phyloP scores from a whole-genome alignment of 169 alveolate genomes.

The Plasmodium malariae region DNA sequence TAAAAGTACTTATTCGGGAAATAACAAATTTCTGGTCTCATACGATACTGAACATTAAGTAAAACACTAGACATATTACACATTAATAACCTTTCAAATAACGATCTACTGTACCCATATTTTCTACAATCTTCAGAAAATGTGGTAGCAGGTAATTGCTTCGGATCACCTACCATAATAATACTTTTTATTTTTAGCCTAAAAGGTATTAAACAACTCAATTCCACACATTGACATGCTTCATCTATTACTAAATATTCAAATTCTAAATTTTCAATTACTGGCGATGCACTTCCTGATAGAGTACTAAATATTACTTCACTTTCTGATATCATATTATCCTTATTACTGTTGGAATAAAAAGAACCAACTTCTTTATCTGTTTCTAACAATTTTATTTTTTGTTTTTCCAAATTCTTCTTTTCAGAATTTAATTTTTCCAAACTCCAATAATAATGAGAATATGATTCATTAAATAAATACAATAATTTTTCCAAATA shows the following conservation, averaged over 20 bases:
- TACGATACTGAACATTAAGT: slow-evolving; percentile 95
- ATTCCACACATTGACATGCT: slow-evolving; percentile 96
- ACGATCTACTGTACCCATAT: slow-evolving; percentile 89
- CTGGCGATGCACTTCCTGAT: slow-evolving; percentile 94
- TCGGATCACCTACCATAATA: slow-evolving; percentile 98
- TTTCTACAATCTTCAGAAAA: slow-evolving; percentile 90
- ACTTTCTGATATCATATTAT: slow-evolving; percentile 86
- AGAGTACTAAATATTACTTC: slow-evolving; percentile 92
- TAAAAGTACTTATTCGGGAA: slow-evolving; percentile 95
- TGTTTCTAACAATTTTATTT: slow-evolving; percentile 35
- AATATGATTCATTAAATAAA: slow-evolving; percentile 64
- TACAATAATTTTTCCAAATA: slow-evolving; percentile 70
- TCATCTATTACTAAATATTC: slow-evolving; percentile 98
- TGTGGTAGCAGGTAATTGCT: slow-evolving; percentile 98
- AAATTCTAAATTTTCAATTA: slow-evolving; percentile 84
- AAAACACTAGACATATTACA: slow-evolving; percentile 89
- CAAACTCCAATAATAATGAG: slow-evolving; percentile 73
- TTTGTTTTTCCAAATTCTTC: slow-evolving; percentile 38
- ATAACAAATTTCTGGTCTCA: slow-evolving; percentile 96
- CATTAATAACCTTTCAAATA: slow-evolving; percentile 93
- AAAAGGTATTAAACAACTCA: slow-evolving; percentile 83
- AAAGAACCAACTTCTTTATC: slow-evolving; percentile 67
- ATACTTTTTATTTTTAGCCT: slow-evolving; percentile 88
- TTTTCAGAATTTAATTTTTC: slow-evolving; percentile 56
- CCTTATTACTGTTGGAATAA: slow-evolving; percentile 76